Conservation (phyloP, 2,329 filamentous ascomycete genomes). For the Penicillium griseofulvum region DNA sequence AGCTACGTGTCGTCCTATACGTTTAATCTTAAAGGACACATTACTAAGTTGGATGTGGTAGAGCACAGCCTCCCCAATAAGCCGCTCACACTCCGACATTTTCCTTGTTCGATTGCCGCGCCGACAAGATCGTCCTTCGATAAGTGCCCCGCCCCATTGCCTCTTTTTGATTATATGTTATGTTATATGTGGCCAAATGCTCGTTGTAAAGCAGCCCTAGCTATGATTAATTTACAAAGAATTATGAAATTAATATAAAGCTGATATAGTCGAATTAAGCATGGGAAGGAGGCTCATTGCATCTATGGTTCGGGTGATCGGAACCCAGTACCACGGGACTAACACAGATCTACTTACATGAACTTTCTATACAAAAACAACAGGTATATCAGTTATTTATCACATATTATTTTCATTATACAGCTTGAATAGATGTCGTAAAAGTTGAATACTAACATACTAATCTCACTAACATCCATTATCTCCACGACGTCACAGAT, state of each 20-base stretch:
- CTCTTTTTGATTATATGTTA: background rate
- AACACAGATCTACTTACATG: background rate
- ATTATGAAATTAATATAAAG: no score
- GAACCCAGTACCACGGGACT: conserved; percentile 7
- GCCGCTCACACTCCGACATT: background rate
- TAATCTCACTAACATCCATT: background rate
- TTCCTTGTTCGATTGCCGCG: background rate
- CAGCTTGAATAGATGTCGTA: no score
- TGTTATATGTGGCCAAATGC: background rate
- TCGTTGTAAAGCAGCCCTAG: background rate
- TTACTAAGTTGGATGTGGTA: background rate
- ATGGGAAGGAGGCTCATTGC: background rate
- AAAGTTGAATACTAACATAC: background rate
- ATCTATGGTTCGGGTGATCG: conserved; percentile 4
- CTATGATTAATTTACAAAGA: no score
- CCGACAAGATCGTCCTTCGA: background rate
- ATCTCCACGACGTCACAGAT: conserved; percentile 7
- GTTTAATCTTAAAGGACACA: background rate
- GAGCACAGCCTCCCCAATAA: background rate
- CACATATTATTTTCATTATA: no score
- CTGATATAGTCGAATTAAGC: background rate
- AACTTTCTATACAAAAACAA: no score
- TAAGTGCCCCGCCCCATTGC: background rate
- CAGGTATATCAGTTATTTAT: no score
- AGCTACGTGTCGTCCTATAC: background rate